Conservation (phyloP, 257 asterid species). For the Eucommia ulmoides region DNA sequence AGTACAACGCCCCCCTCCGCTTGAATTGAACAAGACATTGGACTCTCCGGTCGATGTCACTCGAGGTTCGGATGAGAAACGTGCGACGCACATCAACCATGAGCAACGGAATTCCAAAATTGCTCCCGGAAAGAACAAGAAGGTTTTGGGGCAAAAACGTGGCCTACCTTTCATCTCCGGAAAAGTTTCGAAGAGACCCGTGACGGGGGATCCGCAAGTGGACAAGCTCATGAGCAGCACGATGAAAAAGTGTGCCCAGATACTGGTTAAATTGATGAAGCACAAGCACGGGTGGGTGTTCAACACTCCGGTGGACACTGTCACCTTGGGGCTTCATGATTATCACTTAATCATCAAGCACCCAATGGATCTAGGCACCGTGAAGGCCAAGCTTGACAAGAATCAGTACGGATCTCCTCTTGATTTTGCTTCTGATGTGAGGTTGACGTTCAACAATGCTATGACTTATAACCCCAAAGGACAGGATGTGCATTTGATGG, state of each 20-base stretch:
- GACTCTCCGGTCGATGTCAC: neutral
- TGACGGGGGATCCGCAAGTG: neutral
- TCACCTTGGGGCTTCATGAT: slow-evolving; percentile 12
- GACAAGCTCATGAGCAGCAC: slow-evolving; percentile 5
- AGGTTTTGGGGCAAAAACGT: slow-evolving; percentile 12
- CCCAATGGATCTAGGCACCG: slow-evolving; percentile 34
- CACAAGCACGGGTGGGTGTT: slow-evolving; percentile 10
- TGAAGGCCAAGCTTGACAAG: slow-evolving; percentile 12
- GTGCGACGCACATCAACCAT: neutral
- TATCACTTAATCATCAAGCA: slow-evolving; percentile 16
- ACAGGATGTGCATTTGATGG: too few species aligned
- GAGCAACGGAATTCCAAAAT: neutral
- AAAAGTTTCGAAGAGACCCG: slow-evolving; percentile 5
- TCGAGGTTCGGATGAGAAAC: neutral
- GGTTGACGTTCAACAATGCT: slow-evolving; percentile 25
- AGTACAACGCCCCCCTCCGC: neutral
- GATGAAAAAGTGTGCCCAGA: slow-evolving; percentile 18
- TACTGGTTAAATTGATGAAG: slow-evolving; percentile 15
- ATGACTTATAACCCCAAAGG: too few species aligned
- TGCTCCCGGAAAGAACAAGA: slow-evolving; percentile 1
- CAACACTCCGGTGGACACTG: slow-evolving; percentile 19
- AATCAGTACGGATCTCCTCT: slow-evolving; percentile 12
- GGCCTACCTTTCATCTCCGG: neutral
- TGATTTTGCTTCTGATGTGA: slow-evolving; percentile 25
- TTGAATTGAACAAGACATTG: neutral